These are phyloP conservation scores for Coniochaeta ligniaria DNA, from an alignment of 2,329 filamentous ascomycete genomes.

Conservation along the genomic window DNA sequence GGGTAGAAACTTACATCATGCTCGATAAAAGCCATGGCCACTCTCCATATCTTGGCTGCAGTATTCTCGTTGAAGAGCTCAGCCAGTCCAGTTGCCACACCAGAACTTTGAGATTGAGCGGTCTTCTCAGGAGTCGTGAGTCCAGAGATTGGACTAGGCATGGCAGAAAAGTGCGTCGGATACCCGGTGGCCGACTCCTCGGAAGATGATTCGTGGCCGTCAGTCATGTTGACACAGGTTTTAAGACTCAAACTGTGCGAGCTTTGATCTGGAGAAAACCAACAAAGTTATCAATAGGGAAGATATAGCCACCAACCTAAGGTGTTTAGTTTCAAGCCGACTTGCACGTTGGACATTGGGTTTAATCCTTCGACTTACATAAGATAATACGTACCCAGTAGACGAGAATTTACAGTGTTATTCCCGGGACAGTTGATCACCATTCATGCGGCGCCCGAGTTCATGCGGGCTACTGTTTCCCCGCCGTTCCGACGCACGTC, in stretches of 20 bases:
- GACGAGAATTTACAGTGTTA: neutral
- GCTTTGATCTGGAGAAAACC: neutral
- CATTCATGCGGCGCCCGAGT: neutral
- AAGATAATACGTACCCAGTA: neutral
- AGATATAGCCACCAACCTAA: no score
- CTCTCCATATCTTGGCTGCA: slow-evolving; percentile 8
- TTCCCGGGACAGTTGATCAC: neutral
- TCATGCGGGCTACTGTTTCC: neutral
- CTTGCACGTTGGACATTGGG: neutral
- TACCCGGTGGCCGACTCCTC: neutral
- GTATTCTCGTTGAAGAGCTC: slow-evolving; percentile 5
- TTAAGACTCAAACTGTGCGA: neutral
- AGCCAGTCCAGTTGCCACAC: neutral
- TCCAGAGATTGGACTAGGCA: neutral
- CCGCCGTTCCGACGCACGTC: neutral
- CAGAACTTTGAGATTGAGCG: neutral
- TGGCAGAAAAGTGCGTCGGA: neutral
- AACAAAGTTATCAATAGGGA: neutral
- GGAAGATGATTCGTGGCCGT: neutral
- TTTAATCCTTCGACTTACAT: neutral
- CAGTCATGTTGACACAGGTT: neutral
- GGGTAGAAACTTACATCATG: neutral
- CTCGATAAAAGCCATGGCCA: slow-evolving; percentile 5
- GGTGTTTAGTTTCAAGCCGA: no score
- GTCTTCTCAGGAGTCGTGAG: neutral